Conservation (phyloP, 371 early-diverging fungal species). For the Mucor lusitanicus region DNA sequence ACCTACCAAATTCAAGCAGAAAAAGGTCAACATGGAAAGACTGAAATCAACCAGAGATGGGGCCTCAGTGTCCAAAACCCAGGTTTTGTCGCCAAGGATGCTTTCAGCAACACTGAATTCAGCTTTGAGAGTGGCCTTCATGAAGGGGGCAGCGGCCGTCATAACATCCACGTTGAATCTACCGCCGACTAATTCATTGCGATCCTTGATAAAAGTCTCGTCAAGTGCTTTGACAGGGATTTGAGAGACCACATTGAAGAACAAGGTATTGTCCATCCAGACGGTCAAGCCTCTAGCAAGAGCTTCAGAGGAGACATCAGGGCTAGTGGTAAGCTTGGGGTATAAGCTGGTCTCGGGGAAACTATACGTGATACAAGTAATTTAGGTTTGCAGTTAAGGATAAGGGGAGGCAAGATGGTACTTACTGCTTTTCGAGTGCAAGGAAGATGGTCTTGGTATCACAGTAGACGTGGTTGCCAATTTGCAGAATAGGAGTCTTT, state of each 20-base stretch:
- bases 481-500: constrained; percentile 63
- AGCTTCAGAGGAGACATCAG: constrained; percentile 4
- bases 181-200: constrained; percentile 10
- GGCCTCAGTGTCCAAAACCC: constrained; percentile 20
- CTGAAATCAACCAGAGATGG: constrained; percentile 10
- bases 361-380: not conserved
- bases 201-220: constrained; percentile 19
- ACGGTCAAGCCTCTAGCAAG: constrained; percentile 14
- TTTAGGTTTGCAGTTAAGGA: not conserved
- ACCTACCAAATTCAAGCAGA: constrained; percentile 1
- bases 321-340: not conserved
- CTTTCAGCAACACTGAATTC: constrained; percentile 13
- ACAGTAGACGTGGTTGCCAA: constrained; percentile 58
- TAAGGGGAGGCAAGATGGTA: no score
- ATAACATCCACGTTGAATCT: constrained; percentile 6
- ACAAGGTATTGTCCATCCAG: constrained; percentile 19
- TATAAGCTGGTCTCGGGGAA: constrained; percentile 23
- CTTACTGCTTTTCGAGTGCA: constrained; percentile 53
- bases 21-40: constrained; percentile 17
- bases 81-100: constrained; percentile 4
- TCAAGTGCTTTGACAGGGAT: constrained; percentile 7
- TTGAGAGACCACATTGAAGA: constrained; percentile 13
- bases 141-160: constrained; percentile 13
- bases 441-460: constrained; percentile 52
- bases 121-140: constrained; percentile 7